Evolutionary conservation across 1,139 yeast genomes (phyloP).

Genomic region (Blastobotrys serpentis): DNA sequence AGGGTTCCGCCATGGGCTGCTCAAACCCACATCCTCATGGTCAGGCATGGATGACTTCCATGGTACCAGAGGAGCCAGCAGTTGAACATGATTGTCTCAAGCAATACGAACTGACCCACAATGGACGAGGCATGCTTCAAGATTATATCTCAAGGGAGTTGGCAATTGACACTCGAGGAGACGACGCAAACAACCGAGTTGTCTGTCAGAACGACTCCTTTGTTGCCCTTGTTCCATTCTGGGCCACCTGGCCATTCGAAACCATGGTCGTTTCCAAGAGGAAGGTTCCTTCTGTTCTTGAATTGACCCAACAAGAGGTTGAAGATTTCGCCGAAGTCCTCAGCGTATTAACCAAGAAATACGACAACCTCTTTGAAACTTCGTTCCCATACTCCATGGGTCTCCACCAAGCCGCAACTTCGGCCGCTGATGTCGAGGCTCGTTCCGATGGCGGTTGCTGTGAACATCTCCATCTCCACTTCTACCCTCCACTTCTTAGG

Average conservation of each 20-base stretch:
- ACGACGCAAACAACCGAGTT: slow-evolving; percentile 41
- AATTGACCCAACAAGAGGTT: slow-evolving; percentile 51
- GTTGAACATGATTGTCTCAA: slow-evolving; percentile 54
- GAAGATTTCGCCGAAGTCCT: slow-evolving; percentile 57
- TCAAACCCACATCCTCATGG: slow-evolving; percentile 79
- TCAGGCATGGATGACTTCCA: slow-evolving; percentile 75
- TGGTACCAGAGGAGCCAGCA: slow-evolving; percentile 67
- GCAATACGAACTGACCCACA: slow-evolving; percentile 45
- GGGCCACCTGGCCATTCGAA: slow-evolving; percentile 87
- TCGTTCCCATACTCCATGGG: slow-evolving; percentile 84
- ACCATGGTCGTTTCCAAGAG: slow-evolving; percentile 58
- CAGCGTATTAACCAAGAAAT: slow-evolving; percentile 57
- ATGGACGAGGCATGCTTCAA: slow-evolving; percentile 52
- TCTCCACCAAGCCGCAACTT: slow-evolving; percentile 66
- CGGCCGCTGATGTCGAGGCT: slow-evolving; percentile 24
- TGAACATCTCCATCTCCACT: slow-evolving; percentile 75
- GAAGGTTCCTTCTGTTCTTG: slow-evolving; percentile 53
- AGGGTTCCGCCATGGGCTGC: slow-evolving; percentile 81
- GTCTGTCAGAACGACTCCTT: slow-evolving; percentile 63
- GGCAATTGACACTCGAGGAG: slow-evolving; percentile 41
- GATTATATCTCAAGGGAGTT: slow-evolving; percentile 66
- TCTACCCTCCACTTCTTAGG: slow-evolving; percentile 73
- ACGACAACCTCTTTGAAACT: slow-evolving; percentile 68
- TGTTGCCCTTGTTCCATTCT: slow-evolving; percentile 71
- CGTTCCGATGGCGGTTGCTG: slow-evolving; percentile 32